phyloP scores from a whole-genome alignment of 345 rosid species.

The Acer campestre region DNA sequence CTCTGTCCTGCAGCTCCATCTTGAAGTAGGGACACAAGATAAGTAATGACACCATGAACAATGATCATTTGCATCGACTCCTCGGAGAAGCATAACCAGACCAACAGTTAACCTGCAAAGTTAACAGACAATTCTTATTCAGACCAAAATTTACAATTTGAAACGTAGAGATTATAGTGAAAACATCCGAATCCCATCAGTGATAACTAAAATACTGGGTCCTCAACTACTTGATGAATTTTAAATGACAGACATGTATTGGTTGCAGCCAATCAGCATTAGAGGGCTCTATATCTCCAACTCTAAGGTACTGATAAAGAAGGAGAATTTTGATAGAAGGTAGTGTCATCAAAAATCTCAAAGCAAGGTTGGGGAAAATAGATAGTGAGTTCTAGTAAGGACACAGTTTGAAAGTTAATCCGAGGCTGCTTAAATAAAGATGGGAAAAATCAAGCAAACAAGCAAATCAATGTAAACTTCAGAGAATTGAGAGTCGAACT shows the following conservation, averaged over 20 bases:
- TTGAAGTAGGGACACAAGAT: constrained; percentile 87
- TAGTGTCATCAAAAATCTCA: not conserved
- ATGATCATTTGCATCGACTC: constrained; percentile 83
- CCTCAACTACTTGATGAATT: not conserved
- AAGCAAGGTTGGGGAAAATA: not conserved
- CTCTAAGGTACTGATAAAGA: not conserved
- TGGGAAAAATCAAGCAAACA: not conserved
- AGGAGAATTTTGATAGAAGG: not conserved
- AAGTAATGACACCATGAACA: constrained; percentile 98
- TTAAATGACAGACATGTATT: not conserved
- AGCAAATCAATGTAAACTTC: not conserved
- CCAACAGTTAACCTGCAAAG: constrained; percentile 58
- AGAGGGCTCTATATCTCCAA: not conserved
- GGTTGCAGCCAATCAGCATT: not conserved
- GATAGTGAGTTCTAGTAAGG: not conserved
- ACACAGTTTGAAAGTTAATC: too few species aligned
- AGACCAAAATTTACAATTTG: constrained; percentile 1
- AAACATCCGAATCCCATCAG: not conserved
- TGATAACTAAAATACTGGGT: too few species aligned
- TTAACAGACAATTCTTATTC: not conserved
- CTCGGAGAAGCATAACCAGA: constrained; percentile 67
- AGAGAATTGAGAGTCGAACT: not conserved
- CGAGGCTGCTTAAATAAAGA: not conserved
- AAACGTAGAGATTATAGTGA: not conserved
- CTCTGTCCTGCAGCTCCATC: constrained; percentile 80